Percentiles rank a stretch among this genome's conserved stretches.
Evolutionary conservation across 306 rosid genomes (phyloP).

Genomic region (Sechiopsis laciniata): DNA sequence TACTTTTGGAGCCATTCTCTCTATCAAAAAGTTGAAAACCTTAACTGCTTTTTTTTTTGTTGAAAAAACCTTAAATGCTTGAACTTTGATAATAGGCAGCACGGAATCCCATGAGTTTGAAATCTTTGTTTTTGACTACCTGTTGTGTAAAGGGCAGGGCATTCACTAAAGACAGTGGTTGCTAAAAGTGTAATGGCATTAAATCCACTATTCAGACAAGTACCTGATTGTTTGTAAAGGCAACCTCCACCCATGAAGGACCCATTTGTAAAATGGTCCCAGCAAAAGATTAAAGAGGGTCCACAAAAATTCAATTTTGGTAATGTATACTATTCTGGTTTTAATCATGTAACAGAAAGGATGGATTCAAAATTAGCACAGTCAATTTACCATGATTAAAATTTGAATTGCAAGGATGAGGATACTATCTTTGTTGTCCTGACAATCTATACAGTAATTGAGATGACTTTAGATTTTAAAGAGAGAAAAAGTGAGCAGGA

Average conservation of each 20-base stretch:
- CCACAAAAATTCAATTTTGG: neutral
- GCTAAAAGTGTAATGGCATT: slow-evolving; percentile 18
- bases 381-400: slow-evolving; percentile 10
- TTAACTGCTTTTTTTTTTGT: too few species aligned
- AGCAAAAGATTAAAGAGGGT: slow-evolving; percentile 16
- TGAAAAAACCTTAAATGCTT: slow-evolving; percentile 21
- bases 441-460: slow-evolving; percentile 5
- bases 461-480: slow-evolving; percentile 6
- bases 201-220: neutral
- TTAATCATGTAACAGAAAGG: slow-evolving; percentile 13
- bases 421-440: too few species aligned
- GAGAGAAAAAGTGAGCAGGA: neutral
- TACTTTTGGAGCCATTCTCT: too few species aligned
- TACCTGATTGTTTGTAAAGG: slow-evolving; percentile 11
- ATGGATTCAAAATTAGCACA: slow-evolving; percentile 5
- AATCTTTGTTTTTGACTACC: slow-evolving; percentile 46
- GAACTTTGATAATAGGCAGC: slow-evolving; percentile 24
- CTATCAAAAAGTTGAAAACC: too few species aligned
- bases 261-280: slow-evolving; percentile 20
- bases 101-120: slow-evolving; percentile 37
- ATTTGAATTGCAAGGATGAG: neutral
- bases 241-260: slow-evolving; percentile 15
- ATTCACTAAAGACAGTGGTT: slow-evolving; percentile 47
- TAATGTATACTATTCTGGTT: neutral
- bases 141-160: slow-evolving; percentile 46